Evolutionary conservation across 2,329 filamentous ascomycete species (phyloP).

Genomic region (Orbilia quercus): DNA sequence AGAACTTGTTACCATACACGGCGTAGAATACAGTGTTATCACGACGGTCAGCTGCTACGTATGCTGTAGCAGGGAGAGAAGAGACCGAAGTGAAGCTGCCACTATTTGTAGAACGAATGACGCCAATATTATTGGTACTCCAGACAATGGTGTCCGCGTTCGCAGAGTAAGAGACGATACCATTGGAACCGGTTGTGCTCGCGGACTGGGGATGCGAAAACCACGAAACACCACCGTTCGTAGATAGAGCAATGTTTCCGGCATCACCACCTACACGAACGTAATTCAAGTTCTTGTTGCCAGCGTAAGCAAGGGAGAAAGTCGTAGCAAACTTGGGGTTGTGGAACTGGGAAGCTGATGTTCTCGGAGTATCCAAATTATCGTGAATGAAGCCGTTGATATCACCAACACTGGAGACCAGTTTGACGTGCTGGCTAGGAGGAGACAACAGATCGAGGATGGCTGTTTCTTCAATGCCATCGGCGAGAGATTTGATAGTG

Average conservation of each 20-base stretch:
- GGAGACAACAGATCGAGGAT: slow-evolving; percentile 67
- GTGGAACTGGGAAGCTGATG: slow-evolving; percentile 64
- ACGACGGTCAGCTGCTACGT: slow-evolving; percentile 69
- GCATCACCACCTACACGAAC: slow-evolving; percentile 66
- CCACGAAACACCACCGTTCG: slow-evolving; percentile 69
- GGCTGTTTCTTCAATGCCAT: slow-evolving; percentile 70
- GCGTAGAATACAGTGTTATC: slow-evolving; percentile 69
- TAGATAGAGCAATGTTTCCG: slow-evolving; percentile 67
- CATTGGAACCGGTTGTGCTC: slow-evolving; percentile 64
- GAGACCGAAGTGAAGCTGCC: slow-evolving; percentile 65
- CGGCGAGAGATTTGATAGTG: slow-evolving; percentile 67
- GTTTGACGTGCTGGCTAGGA: slow-evolving; percentile 64
- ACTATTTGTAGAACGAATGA: slow-evolving; percentile 61
- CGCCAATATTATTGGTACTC: slow-evolving; percentile 56
- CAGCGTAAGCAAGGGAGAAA: slow-evolving; percentile 64
- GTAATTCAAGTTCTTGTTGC: slow-evolving; percentile 63
- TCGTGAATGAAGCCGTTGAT: slow-evolving; percentile 67
- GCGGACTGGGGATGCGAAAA: slow-evolving; percentile 64
- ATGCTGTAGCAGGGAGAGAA: slow-evolving; percentile 65
- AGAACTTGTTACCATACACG: slow-evolving; percentile 66
- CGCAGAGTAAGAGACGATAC: slow-evolving; percentile 68
- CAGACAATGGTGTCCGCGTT: slow-evolving; percentile 65
- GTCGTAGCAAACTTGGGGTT: slow-evolving; percentile 67
- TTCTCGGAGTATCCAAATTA: slow-evolving; percentile 64
- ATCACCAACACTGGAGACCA: slow-evolving; percentile 68